phyloP scores from a whole-genome alignment of 2,329 filamentous ascomycete genomes.

The Cladosporium colombiae region DNA sequence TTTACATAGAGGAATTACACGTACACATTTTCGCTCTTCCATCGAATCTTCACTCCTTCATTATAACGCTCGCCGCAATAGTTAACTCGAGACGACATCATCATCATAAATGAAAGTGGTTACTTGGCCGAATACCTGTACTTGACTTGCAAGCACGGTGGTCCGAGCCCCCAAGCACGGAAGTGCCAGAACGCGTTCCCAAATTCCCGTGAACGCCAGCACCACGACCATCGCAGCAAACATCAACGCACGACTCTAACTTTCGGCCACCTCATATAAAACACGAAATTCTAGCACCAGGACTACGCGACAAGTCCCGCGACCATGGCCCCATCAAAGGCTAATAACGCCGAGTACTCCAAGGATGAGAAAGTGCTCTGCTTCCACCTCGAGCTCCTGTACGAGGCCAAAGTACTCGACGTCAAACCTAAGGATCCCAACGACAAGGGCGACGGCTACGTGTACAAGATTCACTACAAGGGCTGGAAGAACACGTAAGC shows the following conservation, averaged over 20 bases:
- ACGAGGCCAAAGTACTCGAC: constrained; percentile 94
- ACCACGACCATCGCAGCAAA: constrained; percentile 6
- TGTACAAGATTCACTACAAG: constrained; percentile 97
- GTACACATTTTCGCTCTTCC: background rate
- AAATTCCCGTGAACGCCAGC: constrained; percentile 8
- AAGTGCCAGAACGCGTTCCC: constrained; percentile 9
- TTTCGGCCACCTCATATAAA: background rate
- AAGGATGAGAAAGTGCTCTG: constrained; percentile 92
- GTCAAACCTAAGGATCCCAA: constrained; percentile 62
- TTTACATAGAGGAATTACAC: background rate
- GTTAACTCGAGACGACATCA: background rate
- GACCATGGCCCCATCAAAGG: constrained; percentile 60
- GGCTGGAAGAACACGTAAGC: constrained; percentile 96
- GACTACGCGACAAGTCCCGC: background rate
- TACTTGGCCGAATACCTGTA: background rate
- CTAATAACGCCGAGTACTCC: constrained; percentile 55
- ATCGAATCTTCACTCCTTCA: background rate
- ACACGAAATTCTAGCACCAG: background rate
- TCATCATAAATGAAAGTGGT: background rate
- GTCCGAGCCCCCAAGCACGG: constrained; percentile 5
- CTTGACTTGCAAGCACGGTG: background rate
- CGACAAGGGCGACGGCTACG: constrained; percentile 72
- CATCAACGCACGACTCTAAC: background rate
- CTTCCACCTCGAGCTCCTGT: constrained; percentile 95
- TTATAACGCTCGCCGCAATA: background rate